A percentile compares a stretch with the other conserved stretches of the same genome.
These are phyloP conservation scores for Fusarium vanettenii DNA, from an alignment of 2,329 filamentous ascomycete species.

Conservation along the genomic window DNA sequence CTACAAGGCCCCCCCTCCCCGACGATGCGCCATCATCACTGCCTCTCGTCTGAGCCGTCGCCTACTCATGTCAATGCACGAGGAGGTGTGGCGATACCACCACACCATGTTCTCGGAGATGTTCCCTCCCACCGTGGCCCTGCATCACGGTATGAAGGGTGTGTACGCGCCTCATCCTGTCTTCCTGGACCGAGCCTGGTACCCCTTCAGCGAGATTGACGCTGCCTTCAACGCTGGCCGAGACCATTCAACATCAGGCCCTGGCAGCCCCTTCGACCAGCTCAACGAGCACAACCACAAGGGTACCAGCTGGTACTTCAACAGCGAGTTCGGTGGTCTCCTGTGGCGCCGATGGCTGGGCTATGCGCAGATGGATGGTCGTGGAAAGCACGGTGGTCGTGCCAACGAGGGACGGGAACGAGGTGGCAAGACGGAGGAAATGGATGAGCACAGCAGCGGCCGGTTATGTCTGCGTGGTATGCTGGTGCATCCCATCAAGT, in stretches of 20 bases:
- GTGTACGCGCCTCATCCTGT: slow-evolving; percentile 86
- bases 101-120: slow-evolving; percentile 84
- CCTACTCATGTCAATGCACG: slow-evolving; percentile 78
- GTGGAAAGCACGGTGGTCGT: slow-evolving; percentile 61
- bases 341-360: slow-evolving; percentile 84
- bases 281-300: slow-evolving; percentile 85
- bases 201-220: slow-evolving; percentile 72
- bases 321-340: slow-evolving; percentile 80
- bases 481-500: slow-evolving; percentile 85
- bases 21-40: slow-evolving; percentile 78
- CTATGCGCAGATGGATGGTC: slow-evolving; percentile 64
- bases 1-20: slow-evolving; percentile 73
- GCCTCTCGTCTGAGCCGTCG: slow-evolving; percentile 75
- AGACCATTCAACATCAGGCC: slow-evolving; percentile 73
- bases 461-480: slow-evolving; percentile 84
- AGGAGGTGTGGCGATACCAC: slow-evolving; percentile 74
- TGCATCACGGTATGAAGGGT: slow-evolving; percentile 83
- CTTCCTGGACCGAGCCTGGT: slow-evolving; percentile 82
- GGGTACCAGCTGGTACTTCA: slow-evolving; percentile 88
- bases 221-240: slow-evolving; percentile 82
- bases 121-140: slow-evolving; percentile 77
- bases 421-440: slow-evolving; percentile 65
- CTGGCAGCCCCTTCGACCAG: slow-evolving; percentile 74
- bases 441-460: slow-evolving; percentile 60
- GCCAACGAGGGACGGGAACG: slow-evolving; percentile 60